Conservation (phyloP, 208 protist species). For the Blastocrithidia nonstop region DNA sequence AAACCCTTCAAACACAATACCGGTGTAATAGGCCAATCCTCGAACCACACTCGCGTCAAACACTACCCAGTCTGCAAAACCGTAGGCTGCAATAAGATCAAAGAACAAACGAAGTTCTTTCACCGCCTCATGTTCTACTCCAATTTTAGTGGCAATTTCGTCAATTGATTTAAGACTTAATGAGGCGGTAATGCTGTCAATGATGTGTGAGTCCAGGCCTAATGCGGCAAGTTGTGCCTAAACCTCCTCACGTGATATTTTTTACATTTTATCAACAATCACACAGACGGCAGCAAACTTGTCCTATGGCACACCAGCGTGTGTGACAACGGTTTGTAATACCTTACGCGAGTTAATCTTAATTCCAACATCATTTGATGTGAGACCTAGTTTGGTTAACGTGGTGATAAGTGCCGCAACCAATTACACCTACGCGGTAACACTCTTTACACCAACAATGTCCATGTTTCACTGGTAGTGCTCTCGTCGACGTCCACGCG, state of each 20-base stretch:
- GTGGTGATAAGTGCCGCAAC: conserved; percentile 73
- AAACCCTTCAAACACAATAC: conserved; percentile 93
- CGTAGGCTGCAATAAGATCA: conserved; percentile 76
- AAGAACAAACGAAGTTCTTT: conserved; percentile 81
- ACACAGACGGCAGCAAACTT: conserved; percentile 87
- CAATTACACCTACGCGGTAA: conserved; percentile 89
- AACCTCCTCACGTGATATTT: conserved; percentile 78
- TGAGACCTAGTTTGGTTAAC: conserved; percentile 69
- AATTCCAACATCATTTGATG: conserved; percentile 82
- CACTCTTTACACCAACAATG: conserved; percentile 84
- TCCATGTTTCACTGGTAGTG: conserved; percentile 97
- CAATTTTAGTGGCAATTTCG: conserved; percentile 54
- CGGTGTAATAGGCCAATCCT: conserved; percentile 93
- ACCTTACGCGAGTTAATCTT: conserved; percentile 88
- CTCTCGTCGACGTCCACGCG: conserved; percentile 87
- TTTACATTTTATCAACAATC: conserved; percentile 93
- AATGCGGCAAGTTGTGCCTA: conserved; percentile 45
- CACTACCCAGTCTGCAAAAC: conserved; percentile 85
- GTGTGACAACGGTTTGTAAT: conserved; percentile 68
- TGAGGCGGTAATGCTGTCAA: conserved; percentile 59
- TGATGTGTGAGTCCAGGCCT: conserved; percentile 32
- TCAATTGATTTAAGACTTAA: conserved; percentile 77
- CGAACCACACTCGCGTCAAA: conserved; percentile 92
- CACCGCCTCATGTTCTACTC: conserved; percentile 57
- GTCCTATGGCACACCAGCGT: conserved; percentile 53